phyloP scores from a whole-genome alignment of 169 alveolate genomes.

The Cryptosporidium sp. region DNA sequence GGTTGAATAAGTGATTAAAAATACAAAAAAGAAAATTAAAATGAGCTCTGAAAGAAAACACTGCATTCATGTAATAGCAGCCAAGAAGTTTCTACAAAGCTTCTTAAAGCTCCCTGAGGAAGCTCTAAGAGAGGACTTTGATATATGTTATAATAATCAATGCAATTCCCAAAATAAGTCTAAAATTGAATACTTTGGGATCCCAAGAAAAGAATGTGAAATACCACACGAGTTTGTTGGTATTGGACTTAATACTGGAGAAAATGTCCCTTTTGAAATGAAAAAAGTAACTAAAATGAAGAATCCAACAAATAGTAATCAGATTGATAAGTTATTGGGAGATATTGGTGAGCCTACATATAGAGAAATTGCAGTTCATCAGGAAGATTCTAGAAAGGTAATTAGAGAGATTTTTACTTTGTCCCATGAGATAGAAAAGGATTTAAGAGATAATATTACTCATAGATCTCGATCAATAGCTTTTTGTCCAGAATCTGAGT shows the following conservation, averaged over 20 bases:
- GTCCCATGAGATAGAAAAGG: background rate
- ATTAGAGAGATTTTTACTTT: conserved; percentile 10
- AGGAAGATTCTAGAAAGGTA: background rate
- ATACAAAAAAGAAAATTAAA: background rate
- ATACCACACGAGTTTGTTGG: conserved; percentile 58
- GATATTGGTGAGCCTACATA: conserved; percentile 54
- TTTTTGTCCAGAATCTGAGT: background rate
- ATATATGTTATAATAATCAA: conserved; percentile 32
- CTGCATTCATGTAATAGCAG: conserved; percentile 58
- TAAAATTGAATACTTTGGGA: conserved; percentile 16
- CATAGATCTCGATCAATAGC: no score
- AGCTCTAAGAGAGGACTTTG: conserved; percentile 1
- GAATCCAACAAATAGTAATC: background rate
- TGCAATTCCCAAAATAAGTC: conserved; percentile 18
- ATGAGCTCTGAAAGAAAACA: background rate
- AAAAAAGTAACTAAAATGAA: background rate
- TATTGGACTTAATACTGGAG: conserved; percentile 16
- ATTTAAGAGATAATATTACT: background rate
- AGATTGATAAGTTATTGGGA: background rate
- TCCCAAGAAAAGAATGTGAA: conserved; percentile 40
- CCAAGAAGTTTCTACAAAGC: conserved; percentile 28
- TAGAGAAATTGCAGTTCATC: conserved; percentile 40
- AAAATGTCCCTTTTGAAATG: conserved; percentile 45
- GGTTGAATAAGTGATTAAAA: background rate
- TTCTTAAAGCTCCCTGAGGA: conserved; percentile 14